Evolutionary conservation across 768 basidiomycete genomes (phyloP), one percentile per base, ranked within the genome.

Genomic region (Lactarius sp.): DNA sequence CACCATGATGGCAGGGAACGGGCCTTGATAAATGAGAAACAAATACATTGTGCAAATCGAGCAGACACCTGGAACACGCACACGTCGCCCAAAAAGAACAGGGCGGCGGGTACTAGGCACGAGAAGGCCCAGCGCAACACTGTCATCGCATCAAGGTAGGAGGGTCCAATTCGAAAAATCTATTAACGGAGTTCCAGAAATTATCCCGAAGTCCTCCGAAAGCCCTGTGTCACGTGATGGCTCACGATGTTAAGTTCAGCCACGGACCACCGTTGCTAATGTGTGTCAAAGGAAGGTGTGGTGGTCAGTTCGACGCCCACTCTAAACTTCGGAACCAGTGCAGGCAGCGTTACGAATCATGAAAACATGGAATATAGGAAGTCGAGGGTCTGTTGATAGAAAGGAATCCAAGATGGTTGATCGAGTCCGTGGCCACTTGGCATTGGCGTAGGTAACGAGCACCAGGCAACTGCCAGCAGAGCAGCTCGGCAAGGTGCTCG

Each of bases 11-110:
- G 49, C 46, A 27, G 39, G 20, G 49, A 59, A 39, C n/a, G 47
- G 36, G 55, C 47, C 37, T 33, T 49, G 18, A 27, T 34, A 52
- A 52, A 34, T 59, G 62, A 42, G 56, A 62, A 47, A 54, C n/a
- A 14, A 51, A 60, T 54, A 60, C 52, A 13, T 20, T 36, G 39
- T 53, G 59, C 59, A 46, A 53, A 60, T 60, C 42, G 33, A 53
- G 44, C 27, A 49, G 41, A 34, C 22, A 60, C 37, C 54, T 37
- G 31, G n/a, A 36, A 59, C 6, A 22, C 20, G n/a, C 49, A 34
- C 49, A 52, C 36, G 36, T 58, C 62, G 39, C 20, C n/a, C 4
- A 8, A 52, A 37, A 31, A 33, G 61, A 52, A 34, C 18, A 34
- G 37, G 18, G 33, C 31, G 37, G 31, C 9, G 41, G 39, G 36